Evolutionary conservation across 73 alveolate species (phyloP), one percentile per base, ranked within the genome.

Genomic region (Paramecium caudatum): DNA sequence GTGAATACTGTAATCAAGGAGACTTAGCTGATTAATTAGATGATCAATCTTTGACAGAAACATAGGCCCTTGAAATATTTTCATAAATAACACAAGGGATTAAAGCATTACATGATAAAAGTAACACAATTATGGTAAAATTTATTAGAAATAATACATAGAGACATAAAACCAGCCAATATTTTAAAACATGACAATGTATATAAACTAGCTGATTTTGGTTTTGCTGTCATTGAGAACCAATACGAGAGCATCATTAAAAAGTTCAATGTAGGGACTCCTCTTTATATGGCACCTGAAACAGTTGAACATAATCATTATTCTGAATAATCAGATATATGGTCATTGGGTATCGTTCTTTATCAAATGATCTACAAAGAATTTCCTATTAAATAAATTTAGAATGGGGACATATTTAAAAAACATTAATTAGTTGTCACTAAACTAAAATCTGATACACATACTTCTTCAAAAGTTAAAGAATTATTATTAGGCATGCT

Each of bases 211-310:
- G 88, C 88, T 3, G 88, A 74, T 74, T 74, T 74, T 41, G 88
- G 88, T 0, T 74, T 74, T 45, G 88, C 88, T 1, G 39, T 74
- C 19, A 39, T 27, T n/a, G 69, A 74, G 43, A 23, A 41, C 39
- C 25, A 23, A 43, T 37, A 41, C 19, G 88, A 74, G 10, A 74
- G 88, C 65, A 65, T 65, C 23, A 45, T 74, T 23, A 74, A 39
- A 74, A 74, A 74, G 47, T 74, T 74, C 32, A 74, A 13, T 43
- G 88, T 74, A 3, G 88, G 88, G 19, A 90, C 94, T 47, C 95
- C 95, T 15, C 27, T 91, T 34, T 90, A 63, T 19, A 91, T 91
- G 95, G 95, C 95, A 4, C 95, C 95, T 5, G 95, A 91, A 39
- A 91, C 85, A 37, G 23, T 91, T 21, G 23, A 74, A 13, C n/a